A percentile compares a stretch with the other conserved stretches of the same genome.
Evolutionary conservation across 169 alveolate genomes (phyloP).

Genomic region (Cryptosporidium muris): DNA sequence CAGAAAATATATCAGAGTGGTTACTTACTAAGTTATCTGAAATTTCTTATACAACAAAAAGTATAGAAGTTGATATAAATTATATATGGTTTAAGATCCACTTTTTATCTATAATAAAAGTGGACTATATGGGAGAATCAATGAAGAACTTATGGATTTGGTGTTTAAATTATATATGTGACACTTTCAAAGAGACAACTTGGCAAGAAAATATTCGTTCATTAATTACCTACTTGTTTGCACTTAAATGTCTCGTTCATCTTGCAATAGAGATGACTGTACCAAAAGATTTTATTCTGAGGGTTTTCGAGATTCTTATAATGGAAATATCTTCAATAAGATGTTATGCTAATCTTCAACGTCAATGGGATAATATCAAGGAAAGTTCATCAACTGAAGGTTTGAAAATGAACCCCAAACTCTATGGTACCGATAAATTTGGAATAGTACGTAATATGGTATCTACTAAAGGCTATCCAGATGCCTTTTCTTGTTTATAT

Average conservation of each 20-base stretch:
- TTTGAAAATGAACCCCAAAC: too few species aligned
- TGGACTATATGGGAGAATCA: not conserved
- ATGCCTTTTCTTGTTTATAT: too few species aligned
- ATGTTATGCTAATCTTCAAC: too few species aligned
- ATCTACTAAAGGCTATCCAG: too few species aligned
- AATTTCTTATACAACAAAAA: not conserved
- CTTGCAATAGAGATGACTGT: slow-evolving; percentile 52
- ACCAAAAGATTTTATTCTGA: not conserved
- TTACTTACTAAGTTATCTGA: slow-evolving; percentile 12
- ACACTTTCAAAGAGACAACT: slow-evolving; percentile 1
- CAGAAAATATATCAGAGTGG: not conserved
- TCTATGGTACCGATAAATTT: too few species aligned
- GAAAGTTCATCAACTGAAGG: too few species aligned
- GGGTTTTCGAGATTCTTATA: too few species aligned
- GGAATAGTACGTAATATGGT: too few species aligned
- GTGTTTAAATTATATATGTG: slow-evolving; percentile 11
- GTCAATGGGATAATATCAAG: slow-evolving; percentile 1
- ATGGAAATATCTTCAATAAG: too few species aligned
- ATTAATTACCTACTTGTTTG: slow-evolving; percentile 60
- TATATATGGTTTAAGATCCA: slow-evolving; percentile 39
- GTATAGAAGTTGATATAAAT: slow-evolving; percentile 27
- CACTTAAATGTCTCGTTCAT: slow-evolving; percentile 69
- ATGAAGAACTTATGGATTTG: slow-evolving; percentile 25
- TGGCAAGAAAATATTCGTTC: slow-evolving; percentile 62
- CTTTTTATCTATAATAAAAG: not conserved